phyloP scores from a whole-genome alignment of 169 alveolate genomes.

The Theileria sp. region DNA sequence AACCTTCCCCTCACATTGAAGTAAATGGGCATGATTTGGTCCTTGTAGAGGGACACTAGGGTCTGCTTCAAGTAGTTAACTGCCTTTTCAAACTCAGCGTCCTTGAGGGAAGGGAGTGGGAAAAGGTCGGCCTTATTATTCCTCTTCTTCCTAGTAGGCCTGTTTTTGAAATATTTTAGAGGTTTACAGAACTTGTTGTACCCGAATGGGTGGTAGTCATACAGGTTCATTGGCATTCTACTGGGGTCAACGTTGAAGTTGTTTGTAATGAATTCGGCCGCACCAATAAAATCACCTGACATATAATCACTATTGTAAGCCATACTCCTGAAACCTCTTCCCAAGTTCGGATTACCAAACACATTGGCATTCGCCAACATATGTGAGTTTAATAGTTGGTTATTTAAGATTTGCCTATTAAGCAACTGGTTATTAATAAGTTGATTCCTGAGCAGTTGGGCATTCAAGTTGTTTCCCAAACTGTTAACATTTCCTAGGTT shows the following conservation, averaged over 20 bases:
- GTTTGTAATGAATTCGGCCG: background rate
- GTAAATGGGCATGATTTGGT: slow-evolving; percentile 71
- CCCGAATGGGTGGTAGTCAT: slow-evolving; percentile 12
- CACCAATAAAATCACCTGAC: background rate
- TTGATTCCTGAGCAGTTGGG: slow-evolving; percentile 6
- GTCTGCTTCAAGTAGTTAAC: slow-evolving; percentile 54
- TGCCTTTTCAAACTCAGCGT: slow-evolving; percentile 61
- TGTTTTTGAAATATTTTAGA: background rate
- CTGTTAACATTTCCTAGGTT: slow-evolving; percentile 2
- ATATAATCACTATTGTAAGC: background rate
- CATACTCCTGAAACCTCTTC: background rate
- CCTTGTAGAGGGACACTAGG: slow-evolving; percentile 70
- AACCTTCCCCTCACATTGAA: slow-evolving; percentile 74
- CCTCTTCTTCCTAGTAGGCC: slow-evolving; percentile 6
- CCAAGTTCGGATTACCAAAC: background rate
- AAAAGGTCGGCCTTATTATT: slow-evolving; percentile 30
- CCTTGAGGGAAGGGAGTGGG: slow-evolving; percentile 53
- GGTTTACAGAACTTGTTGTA: slow-evolving; percentile 4
- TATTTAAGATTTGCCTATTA: slow-evolving; percentile 5
- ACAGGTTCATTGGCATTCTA: slow-evolving; percentile 14
- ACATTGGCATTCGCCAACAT: background rate
- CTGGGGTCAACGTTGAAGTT: background rate
- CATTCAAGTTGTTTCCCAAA: background rate
- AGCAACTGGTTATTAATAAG: background rate
- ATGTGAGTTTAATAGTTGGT: slow-evolving; percentile 4